Percentiles rank a stretch among this genome's conserved stretches.
phyloP scores from a whole-genome alignment of 2,329 filamentous ascomycete genomes.

The Arthroderma uncinatum region DNA sequence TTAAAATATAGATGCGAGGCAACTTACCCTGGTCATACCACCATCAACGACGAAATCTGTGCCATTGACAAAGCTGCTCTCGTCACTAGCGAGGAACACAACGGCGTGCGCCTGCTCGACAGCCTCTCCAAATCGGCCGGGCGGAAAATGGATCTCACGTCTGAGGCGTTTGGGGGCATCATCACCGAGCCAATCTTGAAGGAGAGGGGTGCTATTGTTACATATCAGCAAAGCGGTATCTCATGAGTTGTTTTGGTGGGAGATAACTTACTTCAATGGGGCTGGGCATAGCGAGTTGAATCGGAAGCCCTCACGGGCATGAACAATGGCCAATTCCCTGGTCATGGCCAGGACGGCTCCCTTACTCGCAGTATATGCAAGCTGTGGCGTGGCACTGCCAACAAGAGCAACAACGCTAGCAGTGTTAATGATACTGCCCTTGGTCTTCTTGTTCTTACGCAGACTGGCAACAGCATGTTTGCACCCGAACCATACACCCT shows the following conservation, averaged over 20 bases:
- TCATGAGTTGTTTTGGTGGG: background rate
- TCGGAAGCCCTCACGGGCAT: slow-evolving; percentile 76
- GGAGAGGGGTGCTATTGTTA: slow-evolving; percentile 56
- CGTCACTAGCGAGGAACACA: slow-evolving; percentile 74
- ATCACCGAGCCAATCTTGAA: slow-evolving; percentile 89
- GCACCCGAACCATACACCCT: slow-evolving; percentile 93
- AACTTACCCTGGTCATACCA: slow-evolving; percentile 66
- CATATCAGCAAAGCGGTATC: background rate
- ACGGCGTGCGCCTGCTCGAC: slow-evolving; percentile 86
- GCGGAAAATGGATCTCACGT: slow-evolving; percentile 81
- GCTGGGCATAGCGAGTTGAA: slow-evolving; percentile 89
- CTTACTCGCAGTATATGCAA: slow-evolving; percentile 90
- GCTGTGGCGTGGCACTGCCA: slow-evolving; percentile 74
- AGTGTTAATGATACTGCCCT: slow-evolving; percentile 81
- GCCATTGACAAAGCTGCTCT: slow-evolving; percentile 81
- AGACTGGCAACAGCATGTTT: slow-evolving; percentile 82
- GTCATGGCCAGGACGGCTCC: slow-evolving; percentile 85
- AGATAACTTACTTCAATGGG: slow-evolving; percentile 56
- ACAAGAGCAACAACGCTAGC: slow-evolving; percentile 80
- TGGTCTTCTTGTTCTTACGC: slow-evolving; percentile 66
- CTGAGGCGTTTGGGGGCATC: slow-evolving; percentile 69
- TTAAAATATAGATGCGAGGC: background rate
- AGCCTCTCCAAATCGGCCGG: slow-evolving; percentile 82
- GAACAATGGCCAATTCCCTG: slow-evolving; percentile 80
- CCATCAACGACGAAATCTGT: slow-evolving; percentile 92